A percentile compares a stretch with the other conserved stretches of the same genome.
phyloP scores from a whole-genome alignment of 163 green algal species.

The Picocystis sp. region DNA sequence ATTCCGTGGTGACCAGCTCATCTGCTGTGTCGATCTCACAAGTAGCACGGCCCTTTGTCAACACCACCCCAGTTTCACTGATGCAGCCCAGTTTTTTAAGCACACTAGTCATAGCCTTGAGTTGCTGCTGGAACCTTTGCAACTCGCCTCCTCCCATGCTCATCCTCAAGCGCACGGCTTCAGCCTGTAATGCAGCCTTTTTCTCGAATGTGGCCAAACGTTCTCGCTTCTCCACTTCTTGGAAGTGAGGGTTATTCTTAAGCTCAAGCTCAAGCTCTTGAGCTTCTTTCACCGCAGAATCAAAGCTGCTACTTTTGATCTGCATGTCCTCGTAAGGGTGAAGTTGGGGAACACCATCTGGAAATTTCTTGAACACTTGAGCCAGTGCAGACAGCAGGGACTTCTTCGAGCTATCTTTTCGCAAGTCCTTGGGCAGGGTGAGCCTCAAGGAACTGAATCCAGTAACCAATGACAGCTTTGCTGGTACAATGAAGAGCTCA shows the following conservation, averaged over 20 bases:
- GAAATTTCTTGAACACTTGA: conserved; percentile 35
- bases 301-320: conserved; percentile 39
- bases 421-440: conserved; percentile 53
- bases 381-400: conserved; percentile 37
- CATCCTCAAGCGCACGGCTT: conserved; percentile 33
- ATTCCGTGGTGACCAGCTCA: conserved; percentile 80
- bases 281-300: conserved; percentile 22
- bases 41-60: conserved; percentile 59
- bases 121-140: not conserved
- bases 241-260: conserved; percentile 27
- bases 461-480: conserved; percentile 42
- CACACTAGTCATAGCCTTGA: conserved; percentile 29
- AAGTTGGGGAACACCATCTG: conserved; percentile 39
- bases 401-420: conserved; percentile 31
- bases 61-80: conserved; percentile 49
- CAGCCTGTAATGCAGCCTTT: conserved; percentile 40
- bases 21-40: conserved; percentile 62
- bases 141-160: conserved; percentile 5
- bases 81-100: conserved; percentile 66
- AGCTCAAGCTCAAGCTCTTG: conserved; percentile 40
- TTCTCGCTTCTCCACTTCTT: conserved; percentile 9
- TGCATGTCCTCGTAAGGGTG: conserved; percentile 71
- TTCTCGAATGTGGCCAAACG: conserved; percentile 17
- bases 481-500: conserved; percentile 44
- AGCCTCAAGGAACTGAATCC: conserved; percentile 53